phyloP scores from a whole-genome alignment of 129 eudicot genomes.

The Arctium lappa region DNA sequence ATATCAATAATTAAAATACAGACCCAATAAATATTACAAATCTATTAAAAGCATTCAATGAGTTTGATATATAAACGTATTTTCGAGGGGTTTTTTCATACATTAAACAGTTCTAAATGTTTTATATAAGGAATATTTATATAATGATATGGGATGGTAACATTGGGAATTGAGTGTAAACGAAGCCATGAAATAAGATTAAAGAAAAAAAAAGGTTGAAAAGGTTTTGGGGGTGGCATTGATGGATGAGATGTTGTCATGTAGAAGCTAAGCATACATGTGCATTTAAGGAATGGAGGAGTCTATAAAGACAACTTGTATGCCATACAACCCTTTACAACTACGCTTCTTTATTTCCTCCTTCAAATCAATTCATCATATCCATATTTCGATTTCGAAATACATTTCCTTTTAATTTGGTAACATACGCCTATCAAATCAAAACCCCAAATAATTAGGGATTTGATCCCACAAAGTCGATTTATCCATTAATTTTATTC shows the following conservation, averaged over 20 bases:
- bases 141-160: constrained; percentile 19
- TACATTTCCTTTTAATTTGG: no score
- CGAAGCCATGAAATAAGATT: constrained; percentile 2
- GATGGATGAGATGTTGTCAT: constrained; percentile 9
- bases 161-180: constrained; percentile 19
- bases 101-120: no score
- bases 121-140: not conserved
- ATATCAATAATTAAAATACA: no score
- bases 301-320: constrained; percentile 28
- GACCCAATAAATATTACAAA: no score
- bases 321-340: constrained; percentile 26
- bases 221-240: not conserved
- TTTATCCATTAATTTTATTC: no score
- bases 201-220: not conserved
- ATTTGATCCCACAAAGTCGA: no score
- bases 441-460: no score
- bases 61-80: no score
- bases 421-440: no score
- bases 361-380: not conserved
- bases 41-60: no score
- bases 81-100: no score
- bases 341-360: constrained; percentile 15
- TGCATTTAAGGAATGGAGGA: constrained; percentile 35
- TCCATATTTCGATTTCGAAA: no score
- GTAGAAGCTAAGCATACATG: constrained; percentile 37